Percentiles rank a stretch among this genome's conserved stretches.
Evolutionary conservation across 257 asterid species (phyloP).

Genomic region (Plantago major): DNA sequence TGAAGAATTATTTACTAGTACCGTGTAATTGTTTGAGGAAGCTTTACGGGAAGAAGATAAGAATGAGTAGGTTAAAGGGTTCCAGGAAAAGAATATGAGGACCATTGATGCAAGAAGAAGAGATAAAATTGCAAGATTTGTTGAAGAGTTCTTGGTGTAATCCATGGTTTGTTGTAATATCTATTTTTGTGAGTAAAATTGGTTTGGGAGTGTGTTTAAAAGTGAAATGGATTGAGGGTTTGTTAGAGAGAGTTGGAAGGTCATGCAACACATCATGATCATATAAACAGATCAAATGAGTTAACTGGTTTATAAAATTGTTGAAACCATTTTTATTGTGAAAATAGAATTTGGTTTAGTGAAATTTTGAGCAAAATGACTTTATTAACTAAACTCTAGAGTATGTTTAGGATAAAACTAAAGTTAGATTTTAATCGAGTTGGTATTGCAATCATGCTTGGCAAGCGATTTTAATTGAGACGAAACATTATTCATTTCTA

Average conservation of each 20-base stretch:
- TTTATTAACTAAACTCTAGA: too few species aligned
- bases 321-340: too few species aligned
- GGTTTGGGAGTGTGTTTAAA: not conserved
- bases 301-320: too few species aligned
- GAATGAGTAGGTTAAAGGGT: constrained; percentile 19
- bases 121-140: constrained; percentile 29
- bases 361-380: too few species aligned
- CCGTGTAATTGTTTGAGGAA: constrained; percentile 16
- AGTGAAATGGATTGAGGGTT: not conserved
- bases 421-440: too few species aligned
- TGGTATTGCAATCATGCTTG: too few species aligned
- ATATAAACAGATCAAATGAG: too few species aligned
- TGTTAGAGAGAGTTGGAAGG: not conserved
- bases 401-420: too few species aligned
- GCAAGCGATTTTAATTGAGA: too few species aligned
- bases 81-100: constrained; percentile 25
- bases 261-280: constrained; percentile 15
- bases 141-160: constrained; percentile 27
- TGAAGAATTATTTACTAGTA: constrained; percentile 1
- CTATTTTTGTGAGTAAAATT: not conserved
- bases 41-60: not conserved
- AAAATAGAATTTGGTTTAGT: too few species aligned
- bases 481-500: too few species aligned
- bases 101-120: constrained; percentile 22
- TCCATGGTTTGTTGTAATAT: constrained; percentile 23